These are phyloP conservation scores for Xanthoconium stramineum DNA, from an alignment of 768 basidiomycete species.

Conservation along the genomic window DNA sequence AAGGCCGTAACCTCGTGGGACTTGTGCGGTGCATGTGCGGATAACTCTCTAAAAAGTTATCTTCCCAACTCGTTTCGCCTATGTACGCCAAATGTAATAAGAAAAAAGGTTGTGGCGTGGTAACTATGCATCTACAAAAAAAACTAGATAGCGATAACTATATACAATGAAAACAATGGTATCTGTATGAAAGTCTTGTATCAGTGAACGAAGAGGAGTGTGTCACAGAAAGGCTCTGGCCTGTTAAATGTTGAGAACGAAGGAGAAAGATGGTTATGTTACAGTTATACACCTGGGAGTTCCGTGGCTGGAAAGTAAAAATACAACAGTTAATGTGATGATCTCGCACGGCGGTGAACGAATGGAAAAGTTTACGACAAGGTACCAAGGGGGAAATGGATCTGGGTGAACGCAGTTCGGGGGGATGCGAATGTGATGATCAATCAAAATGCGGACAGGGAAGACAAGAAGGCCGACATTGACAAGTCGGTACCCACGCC, in stretches of 20 bases:
- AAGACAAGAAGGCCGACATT: conserved; percentile 33
- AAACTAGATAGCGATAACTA: conserved; percentile 32
- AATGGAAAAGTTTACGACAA: conserved; percentile 1
- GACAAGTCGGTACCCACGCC: conserved; percentile 26
- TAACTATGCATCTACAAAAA: conserved; percentile 10
- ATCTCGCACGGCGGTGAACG: background rate
- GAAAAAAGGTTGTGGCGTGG: background rate
- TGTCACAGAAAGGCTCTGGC: conserved; percentile 6
- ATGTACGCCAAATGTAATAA: background rate
- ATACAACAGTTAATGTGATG: conserved; percentile 22
- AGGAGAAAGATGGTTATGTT: conserved; percentile 6
- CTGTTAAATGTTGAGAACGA: background rate
- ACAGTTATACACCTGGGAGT: conserved; percentile 25
- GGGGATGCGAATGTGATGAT: background rate
- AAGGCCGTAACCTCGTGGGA: conserved; percentile 9
- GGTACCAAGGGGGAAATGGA: background rate
- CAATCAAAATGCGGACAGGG: conserved; percentile 28
- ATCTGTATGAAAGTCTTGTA: conserved; percentile 1
- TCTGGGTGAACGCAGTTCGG: conserved; percentile 7
- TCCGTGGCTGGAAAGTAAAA: conserved; percentile 22
- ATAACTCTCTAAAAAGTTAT: conserved; percentile 4
- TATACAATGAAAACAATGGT: conserved; percentile 21
- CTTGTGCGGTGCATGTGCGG: conserved; percentile 5
- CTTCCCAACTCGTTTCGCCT: conserved; percentile 17
- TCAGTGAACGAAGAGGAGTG: conserved; percentile 15